These are phyloP conservation scores for Colletotrichum sp. DNA, from an alignment of 2,329 filamentous ascomycete species.

Conservation along the genomic window DNA sequence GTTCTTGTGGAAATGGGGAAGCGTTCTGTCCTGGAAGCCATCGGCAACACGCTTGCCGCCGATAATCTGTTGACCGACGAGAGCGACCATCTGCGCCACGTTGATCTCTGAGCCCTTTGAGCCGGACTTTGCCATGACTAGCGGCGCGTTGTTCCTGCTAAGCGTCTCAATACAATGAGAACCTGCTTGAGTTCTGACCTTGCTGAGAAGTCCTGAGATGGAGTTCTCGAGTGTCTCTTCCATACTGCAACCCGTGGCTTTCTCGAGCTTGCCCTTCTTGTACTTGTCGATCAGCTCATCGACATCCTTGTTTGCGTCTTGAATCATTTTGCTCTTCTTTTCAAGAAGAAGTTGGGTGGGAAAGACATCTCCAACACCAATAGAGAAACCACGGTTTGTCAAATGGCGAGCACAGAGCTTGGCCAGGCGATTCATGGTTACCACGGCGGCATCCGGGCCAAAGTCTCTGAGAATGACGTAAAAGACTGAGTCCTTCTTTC, in stretches of 20 bases:
- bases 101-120: slow-evolving; percentile 98
- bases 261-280: slow-evolving; percentile 80
- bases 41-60: slow-evolving; percentile 90
- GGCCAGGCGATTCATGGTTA: slow-evolving; percentile 91
- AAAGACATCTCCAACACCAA: slow-evolving; percentile 94
- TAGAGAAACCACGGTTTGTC: slow-evolving; percentile 92
- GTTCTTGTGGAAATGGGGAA: slow-evolving; percentile 96
- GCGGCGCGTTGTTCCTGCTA: slow-evolving; percentile 88
- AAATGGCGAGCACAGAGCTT: slow-evolving; percentile 89
- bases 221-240: slow-evolving; percentile 90
- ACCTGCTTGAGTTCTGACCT: slow-evolving; percentile 90
- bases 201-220: slow-evolving; percentile 90
- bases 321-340: slow-evolving; percentile 78
- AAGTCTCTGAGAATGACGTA: slow-evolving; percentile 97
- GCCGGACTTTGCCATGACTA: slow-evolving; percentile 97
- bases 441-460: slow-evolving; percentile 85
- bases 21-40: slow-evolving; percentile 92
- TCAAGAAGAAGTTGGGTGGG: slow-evolving; percentile 74
- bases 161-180: slow-evolving; percentile 88
- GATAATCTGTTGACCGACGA: slow-evolving; percentile 98
- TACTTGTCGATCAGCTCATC: slow-evolving; percentile 84
- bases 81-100: slow-evolving; percentile 98
- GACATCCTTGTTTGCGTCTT: slow-evolving; percentile 79
- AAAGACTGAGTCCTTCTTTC: slow-evolving; percentile 97
- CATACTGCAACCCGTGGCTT: slow-evolving; percentile 87